Base-by-base conservation (phyloP, 2,329 filamentous ascomycete genomes). In the Tolypocladium album region DNA sequence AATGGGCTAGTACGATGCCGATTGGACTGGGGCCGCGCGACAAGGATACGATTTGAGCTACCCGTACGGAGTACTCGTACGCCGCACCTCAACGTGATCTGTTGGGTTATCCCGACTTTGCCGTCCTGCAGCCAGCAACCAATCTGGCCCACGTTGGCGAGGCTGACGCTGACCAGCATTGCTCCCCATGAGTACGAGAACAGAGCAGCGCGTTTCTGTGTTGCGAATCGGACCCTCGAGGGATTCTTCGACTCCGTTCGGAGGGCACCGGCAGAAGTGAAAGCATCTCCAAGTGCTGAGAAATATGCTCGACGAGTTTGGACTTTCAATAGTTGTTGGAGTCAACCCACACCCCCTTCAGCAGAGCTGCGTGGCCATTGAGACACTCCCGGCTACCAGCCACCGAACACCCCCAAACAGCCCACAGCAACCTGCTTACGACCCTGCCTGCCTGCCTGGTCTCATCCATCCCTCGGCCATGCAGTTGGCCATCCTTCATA, bases 291-390 rank as follows among this genome's bases (percentile, higher is more conserved):
- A 38, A 31, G 20, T 3, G 36, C 15, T 57, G n/a, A 55, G 20
- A n/a, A 24, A 38, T 38, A 27, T 43, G 31, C 38, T 43, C 27
- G 38, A 55, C 24, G 52, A 45, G 50, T 40, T 36, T 57, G 57
- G 60, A 24, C 24, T 57, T 40, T 34, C 38, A 17, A 56, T 43
- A n/a, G 55, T 42, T 20, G n/a, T 34, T 8, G 40, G 15, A 13
- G 17, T n/a, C 24, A 40, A 31, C 39, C 38, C 38, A 31, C 55
- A 13, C 55, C 40, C 55, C 55, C 24, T 52, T 39, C 57, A 34
- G 36, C 56, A 60, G 27, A 60, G 56, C 45, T 56, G 58, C 60
- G 60, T 61, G 60, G 55, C 38, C 55, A n/a, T 55, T 56, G 53
- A 60, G 58, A 62, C 58, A 57, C 27, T 56, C 53, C 42, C 55